These are phyloP conservation scores for Nicotiana attenuata DNA, from an alignment of 257 asterid genomes.

Conservation along the genomic window DNA sequence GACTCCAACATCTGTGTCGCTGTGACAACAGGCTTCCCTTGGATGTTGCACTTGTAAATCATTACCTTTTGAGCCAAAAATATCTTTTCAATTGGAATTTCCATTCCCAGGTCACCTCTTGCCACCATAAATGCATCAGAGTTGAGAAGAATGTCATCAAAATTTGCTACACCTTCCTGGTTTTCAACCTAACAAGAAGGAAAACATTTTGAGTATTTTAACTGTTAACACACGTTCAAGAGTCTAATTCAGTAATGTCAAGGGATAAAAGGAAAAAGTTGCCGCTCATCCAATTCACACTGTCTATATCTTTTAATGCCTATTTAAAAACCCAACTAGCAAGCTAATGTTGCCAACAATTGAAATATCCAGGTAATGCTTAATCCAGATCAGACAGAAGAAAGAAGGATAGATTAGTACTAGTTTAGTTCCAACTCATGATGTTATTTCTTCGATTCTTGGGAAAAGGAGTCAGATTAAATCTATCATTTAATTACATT, in stretches of 20 bases:
- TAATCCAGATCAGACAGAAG: background rate
- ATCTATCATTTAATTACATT: background rate
- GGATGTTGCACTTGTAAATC: constrained; percentile 84
- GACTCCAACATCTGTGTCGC: constrained; percentile 95
- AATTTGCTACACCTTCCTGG: constrained; percentile 93
- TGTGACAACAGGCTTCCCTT: constrained; percentile 89
- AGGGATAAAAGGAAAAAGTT: background rate
- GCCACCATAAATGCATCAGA: constrained; percentile 96
- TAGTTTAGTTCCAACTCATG: background rate
- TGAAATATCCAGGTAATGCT: background rate
- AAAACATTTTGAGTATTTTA: background rate
- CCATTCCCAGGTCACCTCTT: constrained; percentile 89
- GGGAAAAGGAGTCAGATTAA: background rate
- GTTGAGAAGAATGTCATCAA: constrained; percentile 71
- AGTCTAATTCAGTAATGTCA: background rate
- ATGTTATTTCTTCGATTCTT: background rate
- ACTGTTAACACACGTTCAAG: background rate
- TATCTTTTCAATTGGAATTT: constrained; percentile 83
- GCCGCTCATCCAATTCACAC: background rate
- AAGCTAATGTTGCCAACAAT: background rate
- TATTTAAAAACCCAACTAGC: background rate
- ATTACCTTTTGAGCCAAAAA: constrained; percentile 87
- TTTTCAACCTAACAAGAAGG: constrained; percentile 54
- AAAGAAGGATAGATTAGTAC: background rate
- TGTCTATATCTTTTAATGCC: background rate